phyloP scores from a whole-genome alignment of 345 rosid genomes.

The Salix exigua region DNA sequence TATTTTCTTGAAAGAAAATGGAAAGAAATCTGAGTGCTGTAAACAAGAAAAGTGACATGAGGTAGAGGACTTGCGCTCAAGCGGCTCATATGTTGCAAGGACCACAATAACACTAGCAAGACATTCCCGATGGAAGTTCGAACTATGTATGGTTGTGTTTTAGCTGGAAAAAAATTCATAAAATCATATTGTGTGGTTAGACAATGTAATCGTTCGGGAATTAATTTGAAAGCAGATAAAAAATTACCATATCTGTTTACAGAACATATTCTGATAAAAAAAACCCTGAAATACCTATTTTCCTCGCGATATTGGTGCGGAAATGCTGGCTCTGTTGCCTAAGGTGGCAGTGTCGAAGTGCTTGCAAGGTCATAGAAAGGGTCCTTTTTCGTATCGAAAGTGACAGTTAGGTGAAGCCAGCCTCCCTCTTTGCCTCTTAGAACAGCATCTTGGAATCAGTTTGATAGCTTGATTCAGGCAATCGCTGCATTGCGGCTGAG shows the following conservation, averaged over 20 bases:
- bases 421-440: conserved; percentile 23
- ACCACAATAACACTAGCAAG: background rate
- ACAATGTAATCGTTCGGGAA: too few relatives aligned
- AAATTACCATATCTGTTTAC: background rate
- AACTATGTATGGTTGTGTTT: background rate
- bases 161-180: background rate
- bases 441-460: conserved; percentile 23
- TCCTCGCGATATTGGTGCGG: too few relatives aligned
- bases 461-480: conserved; percentile 14
- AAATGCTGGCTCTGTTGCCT: background rate
- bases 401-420: conserved; percentile 39
- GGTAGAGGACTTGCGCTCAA: too few relatives aligned
- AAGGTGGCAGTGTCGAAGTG: conserved; percentile 11
- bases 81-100: too few relatives aligned
- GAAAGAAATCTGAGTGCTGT: too few relatives aligned
- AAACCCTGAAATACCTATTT: too few relatives aligned
- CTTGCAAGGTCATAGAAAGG: conserved; percentile 19
- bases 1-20: too few relatives aligned
- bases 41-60: too few relatives aligned
- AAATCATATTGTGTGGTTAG: too few relatives aligned
- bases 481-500: background rate
- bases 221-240: background rate
- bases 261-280: too few relatives aligned
- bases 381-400: conserved; percentile 34
- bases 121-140: background rate